Conservation (phyloP, 306 rosid species). For the Trichosanthes cucumerina region DNA sequence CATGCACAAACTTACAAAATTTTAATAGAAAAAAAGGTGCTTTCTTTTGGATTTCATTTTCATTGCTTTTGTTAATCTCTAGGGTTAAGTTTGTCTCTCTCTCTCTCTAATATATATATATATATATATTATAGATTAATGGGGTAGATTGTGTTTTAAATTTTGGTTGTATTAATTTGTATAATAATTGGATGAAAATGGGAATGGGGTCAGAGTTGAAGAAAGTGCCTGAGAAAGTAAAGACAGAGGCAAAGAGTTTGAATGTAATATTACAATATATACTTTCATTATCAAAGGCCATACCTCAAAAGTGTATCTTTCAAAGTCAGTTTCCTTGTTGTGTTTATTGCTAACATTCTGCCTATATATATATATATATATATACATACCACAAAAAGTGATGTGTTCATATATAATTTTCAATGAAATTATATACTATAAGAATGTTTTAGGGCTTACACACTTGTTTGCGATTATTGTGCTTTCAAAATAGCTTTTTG, state of each 20-base stretch:
- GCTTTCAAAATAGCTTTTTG: neutral
- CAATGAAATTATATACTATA: neutral
- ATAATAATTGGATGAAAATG: conserved; percentile 3
- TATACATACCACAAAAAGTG: neutral
- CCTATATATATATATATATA: neutral
- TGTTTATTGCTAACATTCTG: conserved; percentile 3
- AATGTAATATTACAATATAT: conserved; percentile 7
- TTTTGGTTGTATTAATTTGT: neutral
- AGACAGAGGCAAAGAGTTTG: conserved; percentile 4
- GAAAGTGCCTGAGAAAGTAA: conserved; percentile 5
- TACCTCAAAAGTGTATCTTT: neutral
- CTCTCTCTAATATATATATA: neutral
- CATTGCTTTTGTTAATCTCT: neutral
- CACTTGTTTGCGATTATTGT: neutral
- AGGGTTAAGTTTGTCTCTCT: neutral
- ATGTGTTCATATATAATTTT: neutral
- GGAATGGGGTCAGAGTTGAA: neutral
- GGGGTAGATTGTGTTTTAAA: neutral
- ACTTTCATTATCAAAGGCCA: conserved; percentile 9
- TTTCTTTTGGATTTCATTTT: neutral
- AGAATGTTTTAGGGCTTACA: neutral
- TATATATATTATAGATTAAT: neutral
- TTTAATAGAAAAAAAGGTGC: neutral
- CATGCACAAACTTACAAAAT: neutral
- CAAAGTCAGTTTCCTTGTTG: neutral